Conservation (phyloP, 768 basidiomycete genomes). For the Suillus lakei region DNA sequence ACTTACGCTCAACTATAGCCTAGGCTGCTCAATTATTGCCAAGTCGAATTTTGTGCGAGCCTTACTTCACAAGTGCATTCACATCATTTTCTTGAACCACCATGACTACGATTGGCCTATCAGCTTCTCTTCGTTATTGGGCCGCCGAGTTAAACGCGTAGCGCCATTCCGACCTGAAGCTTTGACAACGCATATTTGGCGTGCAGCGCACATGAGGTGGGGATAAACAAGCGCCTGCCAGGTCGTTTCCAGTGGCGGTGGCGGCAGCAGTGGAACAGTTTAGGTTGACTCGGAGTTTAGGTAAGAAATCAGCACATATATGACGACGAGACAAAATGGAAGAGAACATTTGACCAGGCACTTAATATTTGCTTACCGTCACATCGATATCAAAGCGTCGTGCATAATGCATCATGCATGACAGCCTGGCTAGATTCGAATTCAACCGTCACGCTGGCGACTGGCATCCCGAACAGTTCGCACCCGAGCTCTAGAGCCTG, state of each 20-base stretch:
- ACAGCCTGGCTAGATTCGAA: background rate
- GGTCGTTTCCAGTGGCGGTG: background rate
- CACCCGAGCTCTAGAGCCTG: background rate
- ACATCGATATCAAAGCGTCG: background rate
- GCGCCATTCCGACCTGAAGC: background rate
- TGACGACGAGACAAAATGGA: slow-evolving; percentile 1
- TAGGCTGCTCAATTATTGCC: too few relatives aligned
- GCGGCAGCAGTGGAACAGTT: background rate
- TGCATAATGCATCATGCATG: background rate
- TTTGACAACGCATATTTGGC: background rate
- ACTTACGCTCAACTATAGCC: too few relatives aligned
- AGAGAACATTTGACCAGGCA: background rate
- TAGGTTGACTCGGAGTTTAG: too few relatives aligned
- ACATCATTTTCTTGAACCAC: too few relatives aligned
- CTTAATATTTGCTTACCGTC: background rate
- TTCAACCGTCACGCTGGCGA: background rate
- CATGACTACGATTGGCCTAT: too few relatives aligned
- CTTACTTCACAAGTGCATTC: too few relatives aligned
- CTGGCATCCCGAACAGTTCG: background rate
- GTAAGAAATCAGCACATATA: slow-evolving; percentile 4
- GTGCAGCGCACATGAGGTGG: background rate
- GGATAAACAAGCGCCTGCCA: background rate
- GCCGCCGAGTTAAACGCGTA: background rate
- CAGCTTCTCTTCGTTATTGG: background rate
- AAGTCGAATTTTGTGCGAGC: too few relatives aligned